Conservation (phyloP, 108 stramenopile species). For the Nitzschia sp. region DNA sequence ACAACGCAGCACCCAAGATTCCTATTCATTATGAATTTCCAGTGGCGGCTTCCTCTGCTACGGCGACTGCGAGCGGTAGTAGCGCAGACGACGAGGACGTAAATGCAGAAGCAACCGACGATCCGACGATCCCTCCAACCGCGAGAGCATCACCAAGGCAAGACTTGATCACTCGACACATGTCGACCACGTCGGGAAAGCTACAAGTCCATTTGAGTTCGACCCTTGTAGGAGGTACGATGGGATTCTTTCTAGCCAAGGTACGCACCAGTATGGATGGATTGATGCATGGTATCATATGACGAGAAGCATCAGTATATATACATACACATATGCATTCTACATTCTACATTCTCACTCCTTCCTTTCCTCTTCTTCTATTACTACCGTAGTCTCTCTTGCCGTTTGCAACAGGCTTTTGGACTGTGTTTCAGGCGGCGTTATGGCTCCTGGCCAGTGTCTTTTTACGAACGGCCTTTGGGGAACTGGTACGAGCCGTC, state of each 20-base stretch:
- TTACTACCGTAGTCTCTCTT: conserved; percentile 8
- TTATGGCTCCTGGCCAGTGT: conserved; percentile 41
- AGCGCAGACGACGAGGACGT: background rate
- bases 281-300: background rate
- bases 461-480: conserved; percentile 70
- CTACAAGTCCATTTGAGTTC: conserved; percentile 49
- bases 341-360: background rate
- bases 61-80: too few relatives aligned
- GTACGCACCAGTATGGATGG: conserved; percentile 22
- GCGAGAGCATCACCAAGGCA: conserved; percentile 54
- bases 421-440: conserved; percentile 22
- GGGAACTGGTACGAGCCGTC: conserved; percentile 70
- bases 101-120: conserved; percentile 9
- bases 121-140: conserved; percentile 11
- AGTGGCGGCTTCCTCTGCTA: background rate
- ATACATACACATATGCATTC: background rate
- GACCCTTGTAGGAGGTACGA: conserved; percentile 44
- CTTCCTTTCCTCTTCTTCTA: background rate
- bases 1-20: too few relatives aligned
- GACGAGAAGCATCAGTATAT: too few relatives aligned
- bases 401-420: conserved; percentile 32
- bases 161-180: conserved; percentile 70
- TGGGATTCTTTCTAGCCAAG: conserved; percentile 64
- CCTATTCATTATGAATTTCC: conserved; percentile 55
- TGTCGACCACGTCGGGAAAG: conserved; percentile 59